Base-by-base conservation (phyloP, 1,139 yeast genomes). In the Entelexis paramagnoliae region DNA sequence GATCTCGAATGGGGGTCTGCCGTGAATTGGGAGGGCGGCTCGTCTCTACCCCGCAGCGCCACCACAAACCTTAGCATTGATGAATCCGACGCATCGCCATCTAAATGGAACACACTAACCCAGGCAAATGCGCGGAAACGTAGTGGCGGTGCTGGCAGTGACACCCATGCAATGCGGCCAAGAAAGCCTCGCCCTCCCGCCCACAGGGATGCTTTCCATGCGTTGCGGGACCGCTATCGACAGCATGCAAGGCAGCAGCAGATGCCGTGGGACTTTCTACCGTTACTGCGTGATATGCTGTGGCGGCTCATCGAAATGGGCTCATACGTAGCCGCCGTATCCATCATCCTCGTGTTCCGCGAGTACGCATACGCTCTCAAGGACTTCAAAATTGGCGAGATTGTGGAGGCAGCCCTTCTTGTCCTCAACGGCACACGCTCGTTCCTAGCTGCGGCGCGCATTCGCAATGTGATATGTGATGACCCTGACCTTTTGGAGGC, bases 291-390 rank as follows among this genome's bases (percentile, higher is more conserved):
- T 47, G 70, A 76, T 51, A 76, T 81, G 0, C 66, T 79, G 16
- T 73, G 74, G 24, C 81, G 78, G 64, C 75, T 83, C 34, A 63
- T 77, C 8, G 65, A 67, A 16, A 84, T 80, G 59, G 94, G 94
- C 0, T 87, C 83, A 60, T 65, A 81, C 26, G 71, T 81, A 26
- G 71, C 80, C 70, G 75, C 83, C 55, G 76, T 85, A 2, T 75
- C 86, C 0, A 62, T 84, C 30, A 70, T 81, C 0, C 62, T 82
- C 32, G 62, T 84, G 36, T 83, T 85, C 64, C 72, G 74, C 53
- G 72, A 72, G 40, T 73, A 72, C 57, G 72, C 67, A 4, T 51
- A 52, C 1, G 63, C 66, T 16, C 58, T 62, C 40, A 46, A 61
- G 43, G 46, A 59, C 34, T 49, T 60, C 33, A 48, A 55, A 38